These are phyloP conservation scores for Suillus subalutaceus DNA, from an alignment of 768 basidiomycete species.

Conservation along the genomic window DNA sequence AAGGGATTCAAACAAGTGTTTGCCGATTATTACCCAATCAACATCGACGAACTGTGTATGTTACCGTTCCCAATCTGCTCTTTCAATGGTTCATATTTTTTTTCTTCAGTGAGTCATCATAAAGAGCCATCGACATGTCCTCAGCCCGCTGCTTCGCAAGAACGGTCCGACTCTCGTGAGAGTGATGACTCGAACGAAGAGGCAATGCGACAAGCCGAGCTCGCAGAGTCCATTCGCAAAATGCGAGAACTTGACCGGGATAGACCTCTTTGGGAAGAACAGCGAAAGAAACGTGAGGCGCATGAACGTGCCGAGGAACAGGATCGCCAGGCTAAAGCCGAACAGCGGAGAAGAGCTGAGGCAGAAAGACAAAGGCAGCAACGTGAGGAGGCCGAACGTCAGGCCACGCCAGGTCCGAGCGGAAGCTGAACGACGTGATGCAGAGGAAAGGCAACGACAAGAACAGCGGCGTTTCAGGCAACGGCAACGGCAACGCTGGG, in stretches of 20 bases:
- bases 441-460: slow-evolving; percentile 40
- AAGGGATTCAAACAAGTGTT: slow-evolving; percentile 40
- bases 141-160: slow-evolving; percentile 12
- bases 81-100: slow-evolving; percentile 1
- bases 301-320: slow-evolving; percentile 49
- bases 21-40: not conserved
- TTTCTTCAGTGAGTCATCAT: not conserved
- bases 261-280: slow-evolving; percentile 61
- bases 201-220: slow-evolving; percentile 41
- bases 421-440: slow-evolving; percentile 33
- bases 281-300: slow-evolving; percentile 47
- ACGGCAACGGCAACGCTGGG: slow-evolving; percentile 56
- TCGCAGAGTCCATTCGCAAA: slow-evolving; percentile 69
- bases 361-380: slow-evolving; percentile 26
- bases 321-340: slow-evolving; percentile 38
- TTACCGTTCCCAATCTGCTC: no score
- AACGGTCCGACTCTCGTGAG: not conserved
- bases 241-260: slow-evolving; percentile 69
- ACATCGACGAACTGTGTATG: slow-evolving; percentile 38
- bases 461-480: slow-evolving; percentile 48
- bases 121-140: not conserved
- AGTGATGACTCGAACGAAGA: slow-evolving; percentile 36
- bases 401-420: slow-evolving; percentile 21
- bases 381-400: slow-evolving; percentile 31
- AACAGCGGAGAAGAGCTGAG: slow-evolving; percentile 36